Conservation (phyloP, 169 alveolate species). For the Eimeria zaria region DNA sequence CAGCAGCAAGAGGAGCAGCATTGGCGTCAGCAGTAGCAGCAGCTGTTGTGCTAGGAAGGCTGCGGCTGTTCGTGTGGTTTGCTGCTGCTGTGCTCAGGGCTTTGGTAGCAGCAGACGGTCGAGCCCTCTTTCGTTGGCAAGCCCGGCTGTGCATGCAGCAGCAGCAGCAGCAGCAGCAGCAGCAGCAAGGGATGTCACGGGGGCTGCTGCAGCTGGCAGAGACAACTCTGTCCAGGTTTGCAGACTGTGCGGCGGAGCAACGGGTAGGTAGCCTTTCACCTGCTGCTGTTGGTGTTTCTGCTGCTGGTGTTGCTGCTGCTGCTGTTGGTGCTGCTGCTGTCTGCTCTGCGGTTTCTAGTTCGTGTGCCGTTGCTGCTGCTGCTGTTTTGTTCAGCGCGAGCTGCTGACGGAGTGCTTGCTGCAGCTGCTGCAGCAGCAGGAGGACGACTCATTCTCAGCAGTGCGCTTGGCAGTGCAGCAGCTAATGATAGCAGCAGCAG, state of each 20-base stretch:
- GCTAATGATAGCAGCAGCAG: conserved; percentile 30
- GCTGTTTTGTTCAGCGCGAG: conserved; percentile 30
- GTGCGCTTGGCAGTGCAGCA: conserved; percentile 53
- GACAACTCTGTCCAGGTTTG: neutral
- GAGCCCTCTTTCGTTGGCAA: conserved; percentile 29
- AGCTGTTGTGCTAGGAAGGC: neutral
- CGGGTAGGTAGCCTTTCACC: neutral
- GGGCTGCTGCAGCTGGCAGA: conserved; percentile 41
- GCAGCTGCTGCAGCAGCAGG: conserved; percentile 65
- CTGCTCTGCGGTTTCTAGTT: neutral
- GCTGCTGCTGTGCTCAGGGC: conserved; percentile 46
- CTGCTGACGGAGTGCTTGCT: conserved; percentile 59
- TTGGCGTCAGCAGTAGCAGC: neutral
- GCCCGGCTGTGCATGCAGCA: conserved; percentile 23
- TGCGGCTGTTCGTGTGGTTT: neutral
- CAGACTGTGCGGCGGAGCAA: neutral
- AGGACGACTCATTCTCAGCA: conserved; percentile 25
- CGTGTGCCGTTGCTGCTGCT: neutral
- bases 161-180: conserved; percentile 54
- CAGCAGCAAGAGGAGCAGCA: neutral
- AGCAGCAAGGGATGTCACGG: neutral
- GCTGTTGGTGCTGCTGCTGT: neutral
- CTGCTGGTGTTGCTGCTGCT: conserved; percentile 35
- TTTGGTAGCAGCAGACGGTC: conserved; percentile 40
- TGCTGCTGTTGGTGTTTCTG: conserved; percentile 40